Evolutionary conservation across 352 stramenopile species (phyloP).

Genomic region (Pythium inflatum): DNA sequence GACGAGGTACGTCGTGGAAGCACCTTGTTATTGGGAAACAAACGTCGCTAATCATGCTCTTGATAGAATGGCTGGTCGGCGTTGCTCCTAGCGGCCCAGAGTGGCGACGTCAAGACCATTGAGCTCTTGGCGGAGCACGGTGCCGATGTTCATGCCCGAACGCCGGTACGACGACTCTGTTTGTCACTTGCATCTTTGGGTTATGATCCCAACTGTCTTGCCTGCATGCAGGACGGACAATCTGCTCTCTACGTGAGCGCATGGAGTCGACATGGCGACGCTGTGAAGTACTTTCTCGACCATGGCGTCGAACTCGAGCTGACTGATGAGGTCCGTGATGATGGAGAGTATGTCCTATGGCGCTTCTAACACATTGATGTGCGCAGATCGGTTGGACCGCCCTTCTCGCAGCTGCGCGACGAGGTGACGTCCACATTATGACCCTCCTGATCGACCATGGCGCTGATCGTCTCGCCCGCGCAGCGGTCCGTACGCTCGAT

Average conservation of each 20-base stretch:
- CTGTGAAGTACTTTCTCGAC: conserved; percentile 3
- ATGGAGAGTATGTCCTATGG: not conserved
- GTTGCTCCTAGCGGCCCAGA: not conserved
- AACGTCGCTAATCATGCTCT: not conserved
- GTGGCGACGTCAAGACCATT: not conserved
- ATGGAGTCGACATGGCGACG: not conserved
- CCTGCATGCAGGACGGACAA: not conserved
- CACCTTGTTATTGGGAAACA: not conserved
- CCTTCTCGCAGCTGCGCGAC: not conserved
- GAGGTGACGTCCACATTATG: not conserved
- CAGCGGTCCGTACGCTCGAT: not conserved
- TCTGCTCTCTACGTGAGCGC: not conserved
- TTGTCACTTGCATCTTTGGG: too few relatives aligned
- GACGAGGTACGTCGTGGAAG: conserved; percentile 1
- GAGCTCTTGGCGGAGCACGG: not conserved
- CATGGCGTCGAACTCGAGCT: not conserved
- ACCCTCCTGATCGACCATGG: not conserved
- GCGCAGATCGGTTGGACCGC: not conserved
- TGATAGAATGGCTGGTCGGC: conserved; percentile 1
- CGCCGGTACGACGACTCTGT: not conserved
- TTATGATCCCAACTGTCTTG: too few relatives aligned
- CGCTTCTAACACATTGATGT: not conserved
- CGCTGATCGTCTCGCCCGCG: not conserved
- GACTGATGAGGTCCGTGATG: not conserved
- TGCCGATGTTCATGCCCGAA: not conserved